Percentiles rank a stretch among this genome's conserved stretches.
Evolutionary conservation across 768 basidiomycete species (phyloP).

Genomic region (Xerocomellus amylosporus): DNA sequence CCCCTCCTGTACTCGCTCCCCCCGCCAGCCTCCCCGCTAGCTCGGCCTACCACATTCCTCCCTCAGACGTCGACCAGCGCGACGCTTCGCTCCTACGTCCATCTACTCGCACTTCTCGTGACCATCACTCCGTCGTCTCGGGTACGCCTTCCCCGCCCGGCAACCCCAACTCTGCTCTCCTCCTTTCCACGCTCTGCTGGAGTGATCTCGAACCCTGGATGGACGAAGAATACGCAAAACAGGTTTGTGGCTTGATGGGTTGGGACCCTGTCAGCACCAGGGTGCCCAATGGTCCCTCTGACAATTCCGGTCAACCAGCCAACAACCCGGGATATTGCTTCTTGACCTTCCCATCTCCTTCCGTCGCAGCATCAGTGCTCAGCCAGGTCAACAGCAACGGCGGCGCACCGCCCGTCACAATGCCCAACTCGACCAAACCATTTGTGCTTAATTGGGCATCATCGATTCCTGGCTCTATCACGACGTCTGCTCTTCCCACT

Average conservation of each 20-base stretch:
- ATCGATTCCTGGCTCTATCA: conserved; percentile 36
- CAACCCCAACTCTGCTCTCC: conserved; percentile 30
- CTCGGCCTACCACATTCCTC: conserved; percentile 14
- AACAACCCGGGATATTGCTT: conserved; percentile 90
- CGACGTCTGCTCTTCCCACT: conserved; percentile 31
- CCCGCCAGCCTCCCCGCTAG: conserved; percentile 22
- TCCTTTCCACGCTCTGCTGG: conserved; percentile 76
- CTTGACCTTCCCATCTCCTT: conserved; percentile 75
- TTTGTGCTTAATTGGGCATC: conserved; percentile 82
- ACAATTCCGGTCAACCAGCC: conserved; percentile 57
- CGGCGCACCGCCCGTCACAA: conserved; percentile 48
- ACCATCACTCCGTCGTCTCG: conserved; percentile 14
- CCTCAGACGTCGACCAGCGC: conserved; percentile 25
- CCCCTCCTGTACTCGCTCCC: conserved; percentile 32
- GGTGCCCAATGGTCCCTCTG: conserved; percentile 62
- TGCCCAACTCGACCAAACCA: conserved; percentile 85
- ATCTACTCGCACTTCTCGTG: conserved; percentile 16
- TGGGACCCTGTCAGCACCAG: conserved; percentile 79
- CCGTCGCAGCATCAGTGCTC: conserved; percentile 68
- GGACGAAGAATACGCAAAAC: conserved; percentile 93
- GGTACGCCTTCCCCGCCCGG: conserved; percentile 23
- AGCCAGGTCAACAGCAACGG: conserved; percentile 55
- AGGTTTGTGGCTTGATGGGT: conserved; percentile 81
- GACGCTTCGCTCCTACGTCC: conserved; percentile 14
- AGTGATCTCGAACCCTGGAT: conserved; percentile 93